These are phyloP conservation scores for Cryptosporidium andersoni DNA, from an alignment of 169 alveolate genomes.

Conservation along the genomic window DNA sequence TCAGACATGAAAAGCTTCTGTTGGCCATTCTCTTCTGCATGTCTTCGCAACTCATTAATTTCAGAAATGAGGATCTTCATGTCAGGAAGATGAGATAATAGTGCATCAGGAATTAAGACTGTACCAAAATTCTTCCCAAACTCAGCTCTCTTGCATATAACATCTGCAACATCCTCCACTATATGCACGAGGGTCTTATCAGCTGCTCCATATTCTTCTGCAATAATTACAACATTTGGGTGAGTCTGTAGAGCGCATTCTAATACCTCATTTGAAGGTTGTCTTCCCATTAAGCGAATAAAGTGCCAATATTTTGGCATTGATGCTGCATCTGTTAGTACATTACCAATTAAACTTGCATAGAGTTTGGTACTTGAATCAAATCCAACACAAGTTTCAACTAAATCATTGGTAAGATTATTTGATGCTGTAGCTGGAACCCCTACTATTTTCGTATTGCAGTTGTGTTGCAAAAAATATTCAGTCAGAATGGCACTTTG, in stretches of 20 bases:
- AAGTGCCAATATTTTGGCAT: constrained; percentile 98
- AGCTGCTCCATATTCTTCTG: constrained; percentile 95
- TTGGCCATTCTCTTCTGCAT: constrained; percentile 60
- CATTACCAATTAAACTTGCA: constrained; percentile 96
- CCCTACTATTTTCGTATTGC: constrained; percentile 90
- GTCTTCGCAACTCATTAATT: constrained; percentile 81
- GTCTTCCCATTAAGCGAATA: constrained; percentile 96
- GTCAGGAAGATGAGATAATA: constrained; percentile 92
- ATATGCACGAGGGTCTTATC: constrained; percentile 92
- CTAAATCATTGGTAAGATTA: constrained; percentile 86
- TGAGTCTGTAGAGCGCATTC: constrained; percentile 96
- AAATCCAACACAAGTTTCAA: constrained; percentile 95
- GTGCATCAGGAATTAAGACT: constrained; percentile 96
- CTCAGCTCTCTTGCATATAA: constrained; percentile 92
- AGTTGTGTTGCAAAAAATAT: constrained; percentile 85
- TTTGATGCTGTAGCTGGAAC: constrained; percentile 96
- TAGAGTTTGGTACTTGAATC: constrained; percentile 96
- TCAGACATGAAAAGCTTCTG: constrained; percentile 59
- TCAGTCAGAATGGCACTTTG: constrained; percentile 92
- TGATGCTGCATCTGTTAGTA: constrained; percentile 96
- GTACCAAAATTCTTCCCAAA: constrained; percentile 95
- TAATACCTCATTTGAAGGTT: constrained; percentile 93
- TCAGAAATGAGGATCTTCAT: constrained; percentile 89
- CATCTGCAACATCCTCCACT: constrained; percentile 94
- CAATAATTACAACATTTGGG: constrained; percentile 94